Conservation (phyloP, 2,329 filamentous ascomycete genomes). For the Mycosphaerelloides madeirae region DNA sequence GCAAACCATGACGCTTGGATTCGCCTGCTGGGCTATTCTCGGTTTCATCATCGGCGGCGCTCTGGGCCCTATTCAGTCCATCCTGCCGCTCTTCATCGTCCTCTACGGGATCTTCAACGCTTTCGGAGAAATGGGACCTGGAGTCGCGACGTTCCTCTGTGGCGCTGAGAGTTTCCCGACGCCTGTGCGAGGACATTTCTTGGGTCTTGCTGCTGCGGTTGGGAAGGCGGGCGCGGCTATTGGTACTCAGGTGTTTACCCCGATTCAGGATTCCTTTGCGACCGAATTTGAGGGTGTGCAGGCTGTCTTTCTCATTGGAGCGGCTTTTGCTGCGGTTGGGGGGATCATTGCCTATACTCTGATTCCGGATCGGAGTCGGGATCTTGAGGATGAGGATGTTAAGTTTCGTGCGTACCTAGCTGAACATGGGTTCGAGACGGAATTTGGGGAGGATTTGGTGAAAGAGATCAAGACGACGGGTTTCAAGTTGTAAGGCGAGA, state of each 20-base stretch:
- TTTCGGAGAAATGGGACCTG: slow-evolving; percentile 75
- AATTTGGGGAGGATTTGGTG: slow-evolving; percentile 14
- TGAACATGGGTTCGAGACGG: slow-evolving; percentile 35
- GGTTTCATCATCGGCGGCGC: slow-evolving; percentile 78
- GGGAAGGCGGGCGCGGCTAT: slow-evolving; percentile 75
- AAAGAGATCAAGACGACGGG: slow-evolving; percentile 13
- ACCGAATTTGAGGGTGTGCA: slow-evolving; percentile 42
- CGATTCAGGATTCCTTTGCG: slow-evolving; percentile 39
- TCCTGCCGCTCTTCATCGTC: slow-evolving; percentile 65
- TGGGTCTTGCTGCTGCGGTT: slow-evolving; percentile 63
- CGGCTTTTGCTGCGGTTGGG: slow-evolving; percentile 46
- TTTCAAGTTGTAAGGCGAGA: slow-evolving; percentile 7
- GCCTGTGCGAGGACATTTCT: slow-evolving; percentile 68
- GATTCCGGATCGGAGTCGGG: slow-evolving; percentile 42
- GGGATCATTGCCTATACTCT: slow-evolving; percentile 43
- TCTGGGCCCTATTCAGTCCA: slow-evolving; percentile 57
- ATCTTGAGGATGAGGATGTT: slow-evolving; percentile 43
- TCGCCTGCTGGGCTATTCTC: slow-evolving; percentile 54
- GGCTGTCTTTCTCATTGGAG: slow-evolving; percentile 49
- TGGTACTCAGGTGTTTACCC: slow-evolving; percentile 66
- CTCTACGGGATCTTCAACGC: slow-evolving; percentile 73
- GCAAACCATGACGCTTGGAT: slow-evolving; percentile 66
- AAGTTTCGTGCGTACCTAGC: slow-evolving; percentile 43
- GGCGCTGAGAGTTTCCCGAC: slow-evolving; percentile 84
- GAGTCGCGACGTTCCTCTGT: slow-evolving; percentile 72